These are phyloP conservation scores for Digitaria exilis DNA, from an alignment of 202 grass and related monocot genomes.

Conservation along the genomic window DNA sequence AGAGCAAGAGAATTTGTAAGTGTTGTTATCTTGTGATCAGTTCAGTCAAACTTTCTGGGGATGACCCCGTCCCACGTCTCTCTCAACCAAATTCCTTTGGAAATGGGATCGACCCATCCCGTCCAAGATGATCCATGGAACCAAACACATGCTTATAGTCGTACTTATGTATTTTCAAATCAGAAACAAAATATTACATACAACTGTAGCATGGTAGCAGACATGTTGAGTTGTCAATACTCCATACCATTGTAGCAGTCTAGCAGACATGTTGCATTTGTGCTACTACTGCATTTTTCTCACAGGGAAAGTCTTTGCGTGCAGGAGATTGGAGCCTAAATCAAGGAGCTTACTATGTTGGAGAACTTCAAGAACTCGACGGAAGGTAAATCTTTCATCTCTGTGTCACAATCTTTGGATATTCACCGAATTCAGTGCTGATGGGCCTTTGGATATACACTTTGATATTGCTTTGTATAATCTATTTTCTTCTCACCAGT, in stretches of 20 bases:
- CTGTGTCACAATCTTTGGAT: neutral
- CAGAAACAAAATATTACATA: too few species aligned
- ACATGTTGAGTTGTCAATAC: too few species aligned
- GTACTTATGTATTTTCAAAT: neutral
- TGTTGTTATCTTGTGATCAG: constrained; percentile 40
- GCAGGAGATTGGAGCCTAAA: constrained; percentile 89
- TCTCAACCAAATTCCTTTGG: too few species aligned
- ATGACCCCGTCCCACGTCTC: too few species aligned
- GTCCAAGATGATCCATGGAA: too few species aligned
- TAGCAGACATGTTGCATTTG: constrained; percentile 34
- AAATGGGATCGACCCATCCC: too few species aligned
- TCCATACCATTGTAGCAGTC: too few species aligned
- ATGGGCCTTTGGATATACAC: constrained; percentile 7
- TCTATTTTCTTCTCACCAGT: constrained; percentile 1
- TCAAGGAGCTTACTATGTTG: constrained; percentile 82
- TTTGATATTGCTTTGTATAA: constrained; percentile 19
- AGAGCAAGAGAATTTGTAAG: constrained; percentile 97
- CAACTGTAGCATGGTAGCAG: too few species aligned
- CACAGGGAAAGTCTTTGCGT: constrained; percentile 29
- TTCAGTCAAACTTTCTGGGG: neutral
- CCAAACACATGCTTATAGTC: too few species aligned
- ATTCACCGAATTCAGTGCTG: constrained; percentile 8
- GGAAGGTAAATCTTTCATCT: constrained; percentile 64
- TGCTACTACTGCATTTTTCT: constrained; percentile 16
- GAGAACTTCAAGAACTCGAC: constrained; percentile 60